These are phyloP conservation scores for Magnusiomyces suaveolens DNA, from an alignment of 1,139 yeast genomes.

Conservation along the genomic window DNA sequence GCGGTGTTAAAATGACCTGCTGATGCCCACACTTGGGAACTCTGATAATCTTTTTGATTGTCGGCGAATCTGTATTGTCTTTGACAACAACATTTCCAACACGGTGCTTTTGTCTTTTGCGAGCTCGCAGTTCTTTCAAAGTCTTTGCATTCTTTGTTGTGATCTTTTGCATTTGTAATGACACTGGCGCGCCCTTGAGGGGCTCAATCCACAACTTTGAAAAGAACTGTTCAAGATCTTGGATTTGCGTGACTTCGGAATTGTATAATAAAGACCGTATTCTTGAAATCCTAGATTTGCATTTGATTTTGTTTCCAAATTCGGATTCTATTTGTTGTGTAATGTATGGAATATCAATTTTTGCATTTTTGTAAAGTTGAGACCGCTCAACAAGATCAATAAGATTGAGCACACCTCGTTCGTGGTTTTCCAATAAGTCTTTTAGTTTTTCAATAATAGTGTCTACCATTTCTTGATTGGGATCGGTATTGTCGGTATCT, in stretches of 20 bases:
- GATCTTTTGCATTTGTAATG: not conserved
- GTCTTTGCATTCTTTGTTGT: too few species aligned
- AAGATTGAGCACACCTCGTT: not conserved
- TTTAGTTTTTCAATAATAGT: not conserved
- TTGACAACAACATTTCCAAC: not conserved
- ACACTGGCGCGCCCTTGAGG: not conserved
- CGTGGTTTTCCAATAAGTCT: not conserved
- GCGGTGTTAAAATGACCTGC: not conserved
- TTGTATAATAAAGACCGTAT: not conserved
- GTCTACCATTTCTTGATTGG: not conserved
- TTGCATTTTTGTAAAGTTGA: not conserved
- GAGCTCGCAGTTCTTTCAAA: not conserved
- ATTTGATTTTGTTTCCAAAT: not conserved
- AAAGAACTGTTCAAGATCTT: not conserved
- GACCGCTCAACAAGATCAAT: not conserved
- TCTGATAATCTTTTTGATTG: not conserved
- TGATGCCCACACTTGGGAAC: not conserved
- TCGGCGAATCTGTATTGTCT: not conserved
- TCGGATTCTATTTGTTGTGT: not conserved
- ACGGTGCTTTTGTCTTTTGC: not conserved
- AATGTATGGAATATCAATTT: not conserved
- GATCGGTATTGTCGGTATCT: not conserved
- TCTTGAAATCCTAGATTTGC: not conserved
- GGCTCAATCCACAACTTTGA: slow-evolving; percentile 3
- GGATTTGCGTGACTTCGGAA: not conserved